Percentiles rank a stretch among this genome's conserved stretches.
These are phyloP conservation scores for Lentinula guzmanii DNA, from an alignment of 768 basidiomycete species.

Conservation along the genomic window DNA sequence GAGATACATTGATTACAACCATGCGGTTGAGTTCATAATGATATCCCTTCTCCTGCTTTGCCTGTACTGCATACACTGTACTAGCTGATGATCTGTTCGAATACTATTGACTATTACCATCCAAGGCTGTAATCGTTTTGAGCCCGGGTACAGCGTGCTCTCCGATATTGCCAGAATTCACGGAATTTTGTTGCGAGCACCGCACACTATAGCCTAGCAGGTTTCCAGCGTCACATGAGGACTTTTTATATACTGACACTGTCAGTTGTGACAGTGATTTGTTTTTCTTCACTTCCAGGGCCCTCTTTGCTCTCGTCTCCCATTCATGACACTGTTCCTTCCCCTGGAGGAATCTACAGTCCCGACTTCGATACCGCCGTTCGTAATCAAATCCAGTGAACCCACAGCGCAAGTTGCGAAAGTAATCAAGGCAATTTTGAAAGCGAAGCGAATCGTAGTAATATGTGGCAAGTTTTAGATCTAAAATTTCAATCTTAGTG, in stretches of 20 bases:
- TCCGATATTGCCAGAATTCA: background rate
- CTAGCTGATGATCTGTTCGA: too few relatives aligned
- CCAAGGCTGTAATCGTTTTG: background rate
- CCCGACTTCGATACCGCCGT: constrained; percentile 47
- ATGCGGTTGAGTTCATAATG: too few relatives aligned
- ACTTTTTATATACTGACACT: background rate
- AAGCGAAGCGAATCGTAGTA: constrained; percentile 80
- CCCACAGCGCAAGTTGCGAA: constrained; percentile 42
- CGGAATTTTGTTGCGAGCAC: background rate
- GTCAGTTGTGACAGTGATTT: background rate
- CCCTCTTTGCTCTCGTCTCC: background rate
- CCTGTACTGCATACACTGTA: background rate
- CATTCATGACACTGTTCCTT: constrained; percentile 56
- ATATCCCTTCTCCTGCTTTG: background rate
- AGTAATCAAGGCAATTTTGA: constrained; percentile 61
- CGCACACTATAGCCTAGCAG: background rate
- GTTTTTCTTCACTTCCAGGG: background rate
- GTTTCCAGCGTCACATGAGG: constrained; percentile 2
- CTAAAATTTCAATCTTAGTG: constrained; percentile 4
- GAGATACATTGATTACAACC: constrained; percentile 39
- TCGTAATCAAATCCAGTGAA: constrained; percentile 44
- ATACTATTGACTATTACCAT: too few relatives aligned
- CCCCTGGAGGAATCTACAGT: constrained; percentile 47
- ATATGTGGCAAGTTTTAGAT: constrained; percentile 61
- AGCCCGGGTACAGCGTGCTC: background rate